phyloP scores from a whole-genome alignment of 495 filamentous ascomycete genomes.

The Tuber indicum region DNA sequence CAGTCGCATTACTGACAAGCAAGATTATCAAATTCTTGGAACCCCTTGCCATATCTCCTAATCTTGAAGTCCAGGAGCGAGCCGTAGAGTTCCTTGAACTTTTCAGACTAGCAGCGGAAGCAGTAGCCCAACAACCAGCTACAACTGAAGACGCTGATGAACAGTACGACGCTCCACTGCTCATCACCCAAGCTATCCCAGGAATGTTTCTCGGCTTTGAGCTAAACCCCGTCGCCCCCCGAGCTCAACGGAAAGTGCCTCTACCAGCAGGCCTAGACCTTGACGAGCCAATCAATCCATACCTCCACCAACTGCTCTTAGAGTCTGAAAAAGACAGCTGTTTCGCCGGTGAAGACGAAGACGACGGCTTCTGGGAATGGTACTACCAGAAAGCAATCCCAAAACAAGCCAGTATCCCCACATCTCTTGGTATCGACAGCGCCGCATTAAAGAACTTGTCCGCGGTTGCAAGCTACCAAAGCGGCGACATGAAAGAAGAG shows the following conservation, averaged over 20 bases:
- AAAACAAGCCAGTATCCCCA: constrained; percentile 35
- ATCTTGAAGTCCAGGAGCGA: constrained; percentile 91
- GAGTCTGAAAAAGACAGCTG: constrained; percentile 52
- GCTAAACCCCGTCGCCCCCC: constrained; percentile 78
- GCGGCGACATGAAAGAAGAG: constrained; percentile 61
- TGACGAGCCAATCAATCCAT: constrained; percentile 71
- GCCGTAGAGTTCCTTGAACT: constrained; percentile 87
- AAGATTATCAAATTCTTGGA: constrained; percentile 77
- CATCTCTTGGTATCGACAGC: constrained; percentile 50
- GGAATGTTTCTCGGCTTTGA: constrained; percentile 77
- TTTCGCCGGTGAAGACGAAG: constrained; percentile 45
- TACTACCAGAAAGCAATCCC: constrained; percentile 55
- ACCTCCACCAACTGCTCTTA: constrained; percentile 58
- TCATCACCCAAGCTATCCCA: constrained; percentile 83
- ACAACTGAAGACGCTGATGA: constrained; percentile 47
- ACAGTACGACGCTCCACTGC: constrained; percentile 61
- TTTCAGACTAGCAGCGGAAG: constrained; percentile 74
- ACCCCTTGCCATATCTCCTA: constrained; percentile 67
- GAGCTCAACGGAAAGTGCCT: constrained; percentile 81
- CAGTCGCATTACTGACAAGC: constrained; percentile 65
- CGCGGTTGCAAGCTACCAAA: constrained; percentile 41
- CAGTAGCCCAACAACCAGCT: constrained; percentile 58
- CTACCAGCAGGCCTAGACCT: constrained; percentile 66
- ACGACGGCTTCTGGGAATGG: constrained; percentile 63
- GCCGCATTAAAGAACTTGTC: constrained; percentile 45